Evolutionary conservation across 805 yeast genomes (phyloP).

Genomic region (Pichia sporocuriosa): DNA sequence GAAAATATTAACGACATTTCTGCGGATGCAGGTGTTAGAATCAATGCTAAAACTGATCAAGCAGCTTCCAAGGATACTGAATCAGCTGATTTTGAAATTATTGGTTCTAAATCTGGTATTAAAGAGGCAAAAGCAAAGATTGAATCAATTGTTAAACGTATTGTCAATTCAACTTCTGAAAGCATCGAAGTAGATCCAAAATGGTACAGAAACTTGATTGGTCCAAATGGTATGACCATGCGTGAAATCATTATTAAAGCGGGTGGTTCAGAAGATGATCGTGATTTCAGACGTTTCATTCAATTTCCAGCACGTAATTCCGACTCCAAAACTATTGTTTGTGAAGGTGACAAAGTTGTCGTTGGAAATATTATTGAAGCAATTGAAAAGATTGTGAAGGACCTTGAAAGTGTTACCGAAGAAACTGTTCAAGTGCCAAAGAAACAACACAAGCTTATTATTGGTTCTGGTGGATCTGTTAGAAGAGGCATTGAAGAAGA

Average conservation of each 20-base stretch:
- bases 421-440: constrained; percentile 55
- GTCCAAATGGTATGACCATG: constrained; percentile 68
- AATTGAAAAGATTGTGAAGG: constrained; percentile 55
- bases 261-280: constrained; percentile 54
- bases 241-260: constrained; percentile 71
- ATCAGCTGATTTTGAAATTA: constrained; percentile 55
- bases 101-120: constrained; percentile 74
- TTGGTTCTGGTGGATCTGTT: constrained; percentile 76
- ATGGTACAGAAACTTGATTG: constrained; percentile 70
- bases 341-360: constrained; percentile 68
- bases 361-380: constrained; percentile 63
- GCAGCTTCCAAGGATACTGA: constrained; percentile 39
- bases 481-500: constrained; percentile 69
- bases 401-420: constrained; percentile 51
- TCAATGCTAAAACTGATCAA: constrained; percentile 36
- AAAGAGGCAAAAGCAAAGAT: constrained; percentile 63
- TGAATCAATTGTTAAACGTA: constrained; percentile 53
- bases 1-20: constrained; percentile 75
- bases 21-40: constrained; percentile 58
- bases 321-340: constrained; percentile 50
- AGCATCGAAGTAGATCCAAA: constrained; percentile 63
- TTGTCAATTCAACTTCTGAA: constrained; percentile 53
- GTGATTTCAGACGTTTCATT: constrained; percentile 47
- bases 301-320: constrained; percentile 65
- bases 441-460: constrained; percentile 64